Evolutionary conservation across 1,284 basidiomycete genomes (phyloP), one percentile per base, ranked within the genome.

Genomic region (Apiotrichum sp.): DNA sequence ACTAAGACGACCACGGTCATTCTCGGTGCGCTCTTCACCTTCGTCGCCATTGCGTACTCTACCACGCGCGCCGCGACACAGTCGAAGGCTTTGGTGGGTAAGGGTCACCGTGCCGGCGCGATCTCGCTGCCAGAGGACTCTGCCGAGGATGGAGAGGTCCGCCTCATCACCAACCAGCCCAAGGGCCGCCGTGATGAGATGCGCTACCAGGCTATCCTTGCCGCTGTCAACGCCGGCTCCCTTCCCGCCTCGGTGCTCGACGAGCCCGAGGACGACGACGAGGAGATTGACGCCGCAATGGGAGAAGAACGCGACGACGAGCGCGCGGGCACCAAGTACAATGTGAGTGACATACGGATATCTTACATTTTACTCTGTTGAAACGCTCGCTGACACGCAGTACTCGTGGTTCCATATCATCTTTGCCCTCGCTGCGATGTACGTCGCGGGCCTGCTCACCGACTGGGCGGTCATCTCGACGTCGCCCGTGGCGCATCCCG

Each of bases 391-490:
- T 50, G 39, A 50, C 31, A 38, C 22, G 2, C 48, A 50, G 48
- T 98, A 99, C 73, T 85, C 91, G 14, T 98, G 93, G 88, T 98
- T 98, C 85, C 95, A 98, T 75, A 78, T 96, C 72, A 97, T 98
- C 70, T 99, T 98, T 73, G 86, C 88, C 48, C 88, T 98, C 63
- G 96, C 87, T 16, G 82, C 91, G 14, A 98, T 98, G 93, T 99
- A 99, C 77, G 92, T 97, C 40, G 93, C 90, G 1, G 96, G 97
- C 83, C 81, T 99, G n/a, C 78, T 99, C 59, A 99, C 96, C 2
- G 95, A 99, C 76, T 98, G 96, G 95, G 91, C 69, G 0, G 68
- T 74, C 59, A 71, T 73, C 36, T 72, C 67, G 1, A 73, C 70
- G 5, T 67, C 65, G 11, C 68, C 70, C 10, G 63, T 73, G 10